phyloP scores from a whole-genome alignment of 768 basidiomycete genomes.

The Filobasidium wieringae region DNA sequence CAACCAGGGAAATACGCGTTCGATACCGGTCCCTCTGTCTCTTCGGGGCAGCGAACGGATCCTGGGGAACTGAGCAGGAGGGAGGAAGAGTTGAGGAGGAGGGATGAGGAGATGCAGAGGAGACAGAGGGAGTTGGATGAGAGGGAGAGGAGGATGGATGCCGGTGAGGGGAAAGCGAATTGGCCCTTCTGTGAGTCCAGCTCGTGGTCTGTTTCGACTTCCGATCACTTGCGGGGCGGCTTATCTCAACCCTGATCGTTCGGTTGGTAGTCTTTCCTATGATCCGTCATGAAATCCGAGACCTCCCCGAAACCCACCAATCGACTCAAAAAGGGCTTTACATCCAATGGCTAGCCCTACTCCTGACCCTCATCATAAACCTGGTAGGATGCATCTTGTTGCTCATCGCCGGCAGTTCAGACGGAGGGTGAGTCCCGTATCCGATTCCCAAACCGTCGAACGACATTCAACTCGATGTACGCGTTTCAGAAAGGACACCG shows the following conservation, averaged over 20 bases:
- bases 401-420: conserved; percentile 60
- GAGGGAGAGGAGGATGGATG: conserved; percentile 46
- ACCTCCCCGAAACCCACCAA: conserved; percentile 71
- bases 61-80: conserved; percentile 5
- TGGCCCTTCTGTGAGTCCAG: conserved; percentile 71
- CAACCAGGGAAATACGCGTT: neutral
- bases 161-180: conserved; percentile 57
- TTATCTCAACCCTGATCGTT: neutral
- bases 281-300: conserved; percentile 80
- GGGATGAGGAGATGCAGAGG: conserved; percentile 54
- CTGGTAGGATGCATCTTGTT: conserved; percentile 80
- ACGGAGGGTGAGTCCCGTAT: conserved; percentile 40
- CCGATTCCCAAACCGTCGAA: neutral
- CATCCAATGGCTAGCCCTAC: conserved; percentile 84
- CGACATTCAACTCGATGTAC: neutral
- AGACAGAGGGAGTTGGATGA: conserved; percentile 72
- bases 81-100: conserved; percentile 24
- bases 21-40: neutral
- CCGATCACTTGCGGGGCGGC: neutral
- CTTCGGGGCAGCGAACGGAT: neutral
- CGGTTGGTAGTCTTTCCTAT: conserved; percentile 65
- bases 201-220: neutral
- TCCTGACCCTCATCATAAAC: conserved; percentile 71
- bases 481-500: conserved; percentile 29
- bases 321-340: conserved; percentile 74